These are phyloP conservation scores for Aspergillus arachidicola DNA, from an alignment of 2,329 filamentous ascomycete genomes.

Conservation along the genomic window DNA sequence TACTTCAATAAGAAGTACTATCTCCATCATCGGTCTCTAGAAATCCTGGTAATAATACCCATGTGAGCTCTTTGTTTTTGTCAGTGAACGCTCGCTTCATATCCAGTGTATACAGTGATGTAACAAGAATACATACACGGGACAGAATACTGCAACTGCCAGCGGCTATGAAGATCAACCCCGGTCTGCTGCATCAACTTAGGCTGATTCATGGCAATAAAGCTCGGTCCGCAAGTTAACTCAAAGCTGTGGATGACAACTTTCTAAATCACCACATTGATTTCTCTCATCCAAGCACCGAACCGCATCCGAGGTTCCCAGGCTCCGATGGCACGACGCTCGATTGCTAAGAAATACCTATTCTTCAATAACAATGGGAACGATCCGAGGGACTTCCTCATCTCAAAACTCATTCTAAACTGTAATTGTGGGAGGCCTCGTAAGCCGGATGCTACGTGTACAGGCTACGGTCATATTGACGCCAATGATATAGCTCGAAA, in stretches of 20 bases:
- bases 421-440: not conserved
- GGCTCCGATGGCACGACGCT: not conserved
- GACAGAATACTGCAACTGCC: not conserved
- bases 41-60: not conserved
- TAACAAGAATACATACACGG: not conserved
- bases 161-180: not conserved
- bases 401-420: not conserved
- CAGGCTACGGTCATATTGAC: not conserved
- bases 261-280: not conserved
- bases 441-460: slow-evolving; percentile 11
- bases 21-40: no score
- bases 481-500: slow-evolving; percentile 3
- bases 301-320: not conserved
- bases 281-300: not conserved
- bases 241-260: not conserved
- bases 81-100: not conserved
- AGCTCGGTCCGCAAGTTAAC: not conserved
- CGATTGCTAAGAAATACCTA: not conserved
- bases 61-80: not conserved
- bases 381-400: not conserved
- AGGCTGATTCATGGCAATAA: not conserved
- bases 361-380: not conserved
- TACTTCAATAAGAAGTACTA: not conserved
- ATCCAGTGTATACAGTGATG: not conserved
- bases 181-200: not conserved